Percentiles rank a stretch among this genome's conserved stretches.
phyloP scores from a whole-genome alignment of 441 rosid species.

The Eutrema salsugineum region DNA sequence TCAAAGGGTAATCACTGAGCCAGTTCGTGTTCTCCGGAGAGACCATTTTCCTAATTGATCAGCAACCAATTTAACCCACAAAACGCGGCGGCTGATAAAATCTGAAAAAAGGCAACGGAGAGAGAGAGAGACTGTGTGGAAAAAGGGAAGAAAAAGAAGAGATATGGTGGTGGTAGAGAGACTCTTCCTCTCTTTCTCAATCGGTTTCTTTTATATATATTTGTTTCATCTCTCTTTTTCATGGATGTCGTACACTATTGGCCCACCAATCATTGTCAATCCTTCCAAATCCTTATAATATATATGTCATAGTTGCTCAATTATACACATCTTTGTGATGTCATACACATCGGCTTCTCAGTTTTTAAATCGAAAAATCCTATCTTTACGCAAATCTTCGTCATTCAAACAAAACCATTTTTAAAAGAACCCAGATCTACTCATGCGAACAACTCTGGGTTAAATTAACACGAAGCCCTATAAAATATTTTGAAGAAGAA shows the following conservation, averaged over 20 bases:
- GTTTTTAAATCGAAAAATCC: background rate
- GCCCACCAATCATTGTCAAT: conserved; percentile 24
- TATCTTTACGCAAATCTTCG: background rate
- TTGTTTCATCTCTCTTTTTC: background rate
- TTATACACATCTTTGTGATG: conserved; percentile 12
- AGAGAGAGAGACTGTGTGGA: conserved; percentile 8
- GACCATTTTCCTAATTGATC: conserved; percentile 44
- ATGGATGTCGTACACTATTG: conserved; percentile 9
- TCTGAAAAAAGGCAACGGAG: background rate
- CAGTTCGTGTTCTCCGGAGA: conserved; percentile 71
- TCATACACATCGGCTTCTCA: background rate
- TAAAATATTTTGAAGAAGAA: background rate
- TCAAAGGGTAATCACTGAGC: conserved; percentile 61
- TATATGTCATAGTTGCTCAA: conserved; percentile 6
- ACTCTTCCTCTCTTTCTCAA: background rate
- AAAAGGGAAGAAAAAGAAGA: conserved; percentile 5
- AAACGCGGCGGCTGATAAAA: conserved; percentile 9
- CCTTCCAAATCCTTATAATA: background rate
- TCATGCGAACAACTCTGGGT: background rate
- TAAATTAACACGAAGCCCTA: background rate
- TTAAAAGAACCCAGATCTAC: background rate
- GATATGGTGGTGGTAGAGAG: conserved; percentile 9
- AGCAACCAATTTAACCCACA: conserved; percentile 7
- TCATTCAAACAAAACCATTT: background rate
- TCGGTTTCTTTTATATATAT: conserved; percentile 22